Base-by-base conservation (phyloP, 495 filamentous ascomycete genomes). In the Lindgomyces ingoldianus region DNA sequence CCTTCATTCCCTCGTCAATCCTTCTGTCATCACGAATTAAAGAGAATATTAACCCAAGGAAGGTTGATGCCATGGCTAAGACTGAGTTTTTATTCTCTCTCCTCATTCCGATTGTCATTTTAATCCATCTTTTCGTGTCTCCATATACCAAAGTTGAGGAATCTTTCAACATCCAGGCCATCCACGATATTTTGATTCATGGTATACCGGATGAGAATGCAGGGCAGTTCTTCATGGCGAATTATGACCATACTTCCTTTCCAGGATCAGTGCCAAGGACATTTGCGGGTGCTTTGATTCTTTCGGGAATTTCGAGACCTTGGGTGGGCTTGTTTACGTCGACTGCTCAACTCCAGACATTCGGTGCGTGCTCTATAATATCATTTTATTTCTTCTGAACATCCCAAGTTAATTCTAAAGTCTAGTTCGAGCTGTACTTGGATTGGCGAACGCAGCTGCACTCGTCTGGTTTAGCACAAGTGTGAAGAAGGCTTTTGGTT, bases 131-230 rank as follows among this genome's bases (percentile, higher is more conserved):
- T 51, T 62, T 86, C 57, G 75, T 84, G 9, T 86, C 95, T 16
- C 95, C 94, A 0, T 97, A 94, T 78, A 97, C 95, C 50, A 99
- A 99, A 76, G 95, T 99, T 57, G 94, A 99, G 73, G 94, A 99
- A 77, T 97, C 93, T 0, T 99, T 99, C 83, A 96, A 96, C 69
- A 85, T 98, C 54, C 94, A 99, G 73, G 94, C 94, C 0, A 86
- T 87, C 4, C 95, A 98, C 75, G 94, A 99, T 72, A 88, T 98
- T 33, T 72, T 94, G 16, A 83, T 81, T 2, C 91, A 92, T 75
- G 90, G 91, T 1, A 84, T 92, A 29, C 88, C 92, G 0, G 81
- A 75, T 8, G 73, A 62, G 19, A 77, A 89, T 70, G 69, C 83
- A 24, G 62, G 78, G n/a, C 65, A 76, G 1, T 74, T 76, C 12